Base-by-base conservation (phyloP, 352 stramenopile species). In the Pythium coloratum region DNA sequence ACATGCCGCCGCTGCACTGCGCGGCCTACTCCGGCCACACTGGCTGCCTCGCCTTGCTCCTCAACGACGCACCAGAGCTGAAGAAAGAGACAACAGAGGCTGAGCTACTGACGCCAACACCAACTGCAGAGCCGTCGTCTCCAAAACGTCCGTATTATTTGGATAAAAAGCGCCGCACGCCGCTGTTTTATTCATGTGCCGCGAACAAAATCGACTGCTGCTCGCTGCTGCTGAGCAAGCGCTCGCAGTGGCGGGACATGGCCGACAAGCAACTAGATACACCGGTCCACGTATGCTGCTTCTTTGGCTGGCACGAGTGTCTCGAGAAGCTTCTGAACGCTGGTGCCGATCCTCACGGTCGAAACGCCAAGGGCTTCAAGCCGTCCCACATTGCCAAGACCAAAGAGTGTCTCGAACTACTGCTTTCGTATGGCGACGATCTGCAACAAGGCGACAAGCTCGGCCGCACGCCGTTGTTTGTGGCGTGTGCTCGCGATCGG, bases 361-460 rank as follows among this genome's bases (percentile, higher is more conserved):
- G 81, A 55, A 90, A 90, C 24, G 81, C 79, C 18, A 90, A 90
- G 59, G 81, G 81, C 0, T 90, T 90, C 65, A 86, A 86, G 33
- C 81, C 81, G 28, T 88, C 78, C 0, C 81, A 90, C 57, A 84
- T 90, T 34, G 79, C 81, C 50, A 81, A 81, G 42, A 86, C 75
- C 3, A 68, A 73, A 7, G 73, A 78, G 56, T 88, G 81, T 62
- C 73, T 88, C 33, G 76, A 84, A 58, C 69, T 81, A 2, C 69
- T 90, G 16, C 67, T 87, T 26, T 73, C 77, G 5, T 86, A 78
- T 55, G 79, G 81, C 10, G 81, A 90, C 59, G 81, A 90, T 34
- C 51, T 90, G 12, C 72, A 88, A 47, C 81, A 90, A 64, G 81
- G 81, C 16, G 81, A 90, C 57, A 85, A 90, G 40, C 76, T 90